Conservation (phyloP, 139 green algal species). For the Deuterostichococcus epilithicus region DNA sequence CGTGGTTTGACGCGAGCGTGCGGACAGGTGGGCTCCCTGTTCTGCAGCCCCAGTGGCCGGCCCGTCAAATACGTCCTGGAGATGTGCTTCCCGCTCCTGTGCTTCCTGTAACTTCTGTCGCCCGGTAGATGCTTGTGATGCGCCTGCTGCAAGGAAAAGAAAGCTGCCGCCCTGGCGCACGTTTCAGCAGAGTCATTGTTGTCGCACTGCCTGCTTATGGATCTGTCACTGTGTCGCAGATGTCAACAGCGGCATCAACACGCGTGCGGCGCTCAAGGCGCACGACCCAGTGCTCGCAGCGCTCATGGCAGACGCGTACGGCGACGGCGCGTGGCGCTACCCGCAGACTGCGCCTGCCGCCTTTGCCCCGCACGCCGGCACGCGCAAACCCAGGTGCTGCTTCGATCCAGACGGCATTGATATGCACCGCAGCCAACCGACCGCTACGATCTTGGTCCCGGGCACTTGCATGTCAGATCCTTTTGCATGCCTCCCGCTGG, state of each 20-base stretch:
- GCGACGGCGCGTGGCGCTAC: constrained; percentile 60
- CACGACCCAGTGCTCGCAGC: constrained; percentile 57
- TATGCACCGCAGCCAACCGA: too few relatives aligned
- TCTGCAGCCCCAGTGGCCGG: too few relatives aligned
- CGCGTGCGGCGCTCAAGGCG: constrained; percentile 41
- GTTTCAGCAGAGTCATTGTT: neutral
- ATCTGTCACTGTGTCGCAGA: constrained; percentile 22
- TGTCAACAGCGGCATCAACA: constrained; percentile 72
- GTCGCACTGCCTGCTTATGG: neutral
- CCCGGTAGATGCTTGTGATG: too few relatives aligned
- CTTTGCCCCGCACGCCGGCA: constrained; percentile 11
- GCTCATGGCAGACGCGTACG: constrained; percentile 49
- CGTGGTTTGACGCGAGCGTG: constrained; percentile 70
- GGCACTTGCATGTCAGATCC: too few relatives aligned
- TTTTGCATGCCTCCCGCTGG: too few relatives aligned
- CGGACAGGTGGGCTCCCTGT: constrained; percentile 16
- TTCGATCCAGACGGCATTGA: too few relatives aligned
- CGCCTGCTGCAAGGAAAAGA: too few relatives aligned
- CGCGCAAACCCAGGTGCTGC: neutral
- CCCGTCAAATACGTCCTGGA: too few relatives aligned
- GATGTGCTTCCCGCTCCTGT: neutral
- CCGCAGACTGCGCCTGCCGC: constrained; percentile 24
- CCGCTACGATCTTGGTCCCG: too few relatives aligned
- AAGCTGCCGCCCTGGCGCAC: neutral
- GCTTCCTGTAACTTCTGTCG: too few relatives aligned